These are phyloP conservation scores for Delphinella strobiligena DNA, from an alignment of 2,329 filamentous ascomycete species.

Conservation along the genomic window DNA sequence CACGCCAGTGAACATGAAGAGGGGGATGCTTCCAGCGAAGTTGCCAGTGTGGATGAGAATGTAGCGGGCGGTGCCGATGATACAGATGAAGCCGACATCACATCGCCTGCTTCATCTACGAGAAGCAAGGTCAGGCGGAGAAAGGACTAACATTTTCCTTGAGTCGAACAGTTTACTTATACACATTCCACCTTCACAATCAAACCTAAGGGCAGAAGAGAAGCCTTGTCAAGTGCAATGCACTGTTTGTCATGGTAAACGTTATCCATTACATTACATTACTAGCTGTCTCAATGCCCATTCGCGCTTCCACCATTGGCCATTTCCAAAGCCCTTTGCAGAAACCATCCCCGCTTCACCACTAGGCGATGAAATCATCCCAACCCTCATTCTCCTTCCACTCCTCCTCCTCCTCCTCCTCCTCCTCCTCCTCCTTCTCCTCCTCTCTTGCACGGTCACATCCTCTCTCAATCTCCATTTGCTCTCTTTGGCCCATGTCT, in stretches of 20 bases:
- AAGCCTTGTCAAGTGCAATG: not conserved
- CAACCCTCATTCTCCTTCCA: too few species aligned
- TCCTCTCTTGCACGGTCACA: too few species aligned
- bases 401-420: too few species aligned
- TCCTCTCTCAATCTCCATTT: too few species aligned
- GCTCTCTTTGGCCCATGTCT: too few species aligned
- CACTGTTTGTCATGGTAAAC: conserved; percentile 3
- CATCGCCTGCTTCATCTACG: conserved; percentile 24
- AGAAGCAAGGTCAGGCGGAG: conserved; percentile 30
- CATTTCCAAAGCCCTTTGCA: conserved; percentile 2
- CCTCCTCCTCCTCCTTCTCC: too few species aligned
- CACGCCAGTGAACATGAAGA: conserved; percentile 15
- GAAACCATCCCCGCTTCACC: too few species aligned
- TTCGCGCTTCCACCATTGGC: not conserved
- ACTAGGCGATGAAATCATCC: too few species aligned
- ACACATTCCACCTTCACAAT: not conserved
- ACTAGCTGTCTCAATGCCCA: not conserved
- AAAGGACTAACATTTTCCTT: conserved; percentile 21
- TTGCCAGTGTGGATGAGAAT: conserved; percentile 9
- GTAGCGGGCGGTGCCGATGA: conserved; percentile 10
- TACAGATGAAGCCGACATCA: conserved; percentile 12
- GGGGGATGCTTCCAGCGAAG: too few species aligned
- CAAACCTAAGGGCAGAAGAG: not conserved
- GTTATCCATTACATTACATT: not conserved
- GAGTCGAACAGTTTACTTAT: not conserved